Base-by-base conservation (phyloP, 768 basidiomycete genomes). In the Collybiopsis confluens region DNA sequence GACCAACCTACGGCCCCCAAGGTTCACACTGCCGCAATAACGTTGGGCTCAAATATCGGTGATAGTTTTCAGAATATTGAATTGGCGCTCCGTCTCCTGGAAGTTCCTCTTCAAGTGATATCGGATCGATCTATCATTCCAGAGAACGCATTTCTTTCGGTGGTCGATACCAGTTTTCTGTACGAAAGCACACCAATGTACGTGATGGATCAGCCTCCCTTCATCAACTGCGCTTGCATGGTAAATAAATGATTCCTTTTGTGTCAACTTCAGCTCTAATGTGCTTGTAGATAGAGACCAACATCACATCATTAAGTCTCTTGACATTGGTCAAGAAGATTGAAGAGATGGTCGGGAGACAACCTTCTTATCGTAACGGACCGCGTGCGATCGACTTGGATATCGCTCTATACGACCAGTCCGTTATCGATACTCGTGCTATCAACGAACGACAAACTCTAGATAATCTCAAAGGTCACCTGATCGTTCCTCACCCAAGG, bases 121-220 rank as follows among this genome's bases (percentile, higher is more conserved):
- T 18, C 21, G 1, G 41, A 53, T 20, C 20, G 41, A n/a, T 28
- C 24, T 21, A 37, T 41, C 23, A 9, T 53, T n/a, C 35, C 52
- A 23, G 60, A 59, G 28, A 40, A 64, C 0, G 57, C 66, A 0
- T 59, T 59, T 24, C 66, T 77, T 2, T 63, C 62, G 15, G 73
- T 96, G 26, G 67, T 85, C 20, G 78, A 90, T 60, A 94, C 92
- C 1, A 93, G 92, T 64, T 90, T 93, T 69, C 65, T 98, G 72
- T 98, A 98, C 65, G 89, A 98, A 69, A 94, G 89, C 18, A 77
- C 86, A 10, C 92, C 97, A 0, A 98, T 99, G 97, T 98, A 99
- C 65, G 88, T 96, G 40, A 81, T 81, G 10, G 87, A 97, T 54
- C 97, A 99, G 65, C 88, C 86, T 11, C 71, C 75, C 33, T 98